These are phyloP conservation scores for Posidonia oceanica DNA, from an alignment of 116 monocot species.

Conservation along the genomic window DNA sequence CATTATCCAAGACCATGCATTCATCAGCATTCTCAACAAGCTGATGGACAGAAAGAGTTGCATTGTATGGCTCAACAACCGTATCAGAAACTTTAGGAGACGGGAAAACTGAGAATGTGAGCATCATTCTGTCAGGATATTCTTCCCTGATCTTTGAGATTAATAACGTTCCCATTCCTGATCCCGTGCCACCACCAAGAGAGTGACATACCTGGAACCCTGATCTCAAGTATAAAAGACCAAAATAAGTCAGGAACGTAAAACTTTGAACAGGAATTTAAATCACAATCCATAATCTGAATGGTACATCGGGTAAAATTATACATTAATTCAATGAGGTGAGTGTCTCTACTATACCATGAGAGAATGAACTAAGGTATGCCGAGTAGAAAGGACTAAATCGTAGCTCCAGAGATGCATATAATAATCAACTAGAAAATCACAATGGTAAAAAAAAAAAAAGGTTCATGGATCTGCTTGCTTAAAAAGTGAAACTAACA, in stretches of 20 bases:
- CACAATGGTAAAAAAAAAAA: no score
- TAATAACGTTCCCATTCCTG: constrained; percentile 22
- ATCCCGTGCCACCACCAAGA: constrained; percentile 23
- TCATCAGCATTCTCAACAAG: constrained; percentile 28
- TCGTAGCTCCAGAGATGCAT: no score
- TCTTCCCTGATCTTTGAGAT: constrained; percentile 29
- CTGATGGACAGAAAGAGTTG: constrained; percentile 27
- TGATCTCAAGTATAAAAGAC: constrained; percentile 1
- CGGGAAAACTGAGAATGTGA: constrained; percentile 23
- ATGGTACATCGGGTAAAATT: no score
- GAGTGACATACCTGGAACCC: constrained; percentile 26
- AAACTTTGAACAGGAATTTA: not conserved
- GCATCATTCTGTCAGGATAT: constrained; percentile 28
- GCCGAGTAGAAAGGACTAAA: no score
- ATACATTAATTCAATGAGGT: no score
- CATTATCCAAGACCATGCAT: constrained; percentile 25
- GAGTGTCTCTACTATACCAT: no score
- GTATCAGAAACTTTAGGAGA: constrained; percentile 26
- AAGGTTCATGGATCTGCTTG: no score
- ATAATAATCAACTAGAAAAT: no score
- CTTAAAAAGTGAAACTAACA: no score
- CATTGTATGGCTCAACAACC: constrained; percentile 27
- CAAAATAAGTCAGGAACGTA: not conserved
- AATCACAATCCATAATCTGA: not conserved
- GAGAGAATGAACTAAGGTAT: no score